Evolutionary conservation across 805 yeast genomes (phyloP), one percentile per base, ranked within the genome.

Genomic region (Metschnikowia aberdeeniae): DNA sequence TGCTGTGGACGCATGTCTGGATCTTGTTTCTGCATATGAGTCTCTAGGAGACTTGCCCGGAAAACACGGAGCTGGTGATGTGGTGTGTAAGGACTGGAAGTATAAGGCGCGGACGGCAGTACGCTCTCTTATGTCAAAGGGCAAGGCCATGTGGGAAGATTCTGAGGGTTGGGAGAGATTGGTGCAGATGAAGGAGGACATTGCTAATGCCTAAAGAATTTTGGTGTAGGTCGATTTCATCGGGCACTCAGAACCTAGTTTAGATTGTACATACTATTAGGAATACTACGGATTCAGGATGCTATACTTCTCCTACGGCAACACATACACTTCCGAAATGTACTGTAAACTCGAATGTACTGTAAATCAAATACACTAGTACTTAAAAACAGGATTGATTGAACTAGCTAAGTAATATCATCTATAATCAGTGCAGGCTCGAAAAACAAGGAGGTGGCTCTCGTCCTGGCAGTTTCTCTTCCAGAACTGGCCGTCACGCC

Each of bases 81-180:
- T 84, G n/a, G 95, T 90, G 8, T 89, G 97, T 62, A 81, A 83
- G 58, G 96, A 89, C 60, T 90, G 97, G 97, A 85, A 80, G 59
- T 86, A 84, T 66, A 89, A 89, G 61, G 82, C 95, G 1, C 76
- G 82, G 50, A 75, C 86, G 12, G 71, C 86, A 1, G 75, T 89
- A 17, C 76, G 95, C 57, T 77, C 87, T 1, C 69, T 89, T 52
- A 75, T 86, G 78, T 81, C 92, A 13, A 85, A 82, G 59, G 96
- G 96, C 7, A 84, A 78, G 56, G 68, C 72, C 20, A 75, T 75
- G 51, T 89, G 96, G 96, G 90, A 86, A 54, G 89, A 78, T 50
- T 72, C 85, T 3, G 82, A 77, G 30, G 93, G 89, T 1, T 89
- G 92, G 87, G 80, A 81, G 34, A 74, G 72, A 50, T 65, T 89